These are phyloP conservation scores for Bipolaris victoriae DNA, from an alignment of 2,329 filamentous ascomycete species.

Conservation along the genomic window DNA sequence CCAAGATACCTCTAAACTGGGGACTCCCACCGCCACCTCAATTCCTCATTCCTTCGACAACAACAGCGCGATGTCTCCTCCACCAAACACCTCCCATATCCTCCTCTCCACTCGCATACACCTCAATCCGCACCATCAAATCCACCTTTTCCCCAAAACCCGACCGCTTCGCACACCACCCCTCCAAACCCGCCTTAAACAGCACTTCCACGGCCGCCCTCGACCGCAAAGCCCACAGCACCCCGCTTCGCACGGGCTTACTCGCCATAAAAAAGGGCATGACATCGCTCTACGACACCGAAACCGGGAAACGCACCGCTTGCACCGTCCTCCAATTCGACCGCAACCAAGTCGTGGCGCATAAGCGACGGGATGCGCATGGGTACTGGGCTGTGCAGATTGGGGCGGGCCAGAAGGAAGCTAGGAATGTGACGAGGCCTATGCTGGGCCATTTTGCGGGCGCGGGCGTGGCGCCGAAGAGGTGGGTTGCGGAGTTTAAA, in stretches of 20 bases:
- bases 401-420: slow-evolving; percentile 75
- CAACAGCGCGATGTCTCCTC: slow-evolving; percentile 33
- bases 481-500: slow-evolving; percentile 83
- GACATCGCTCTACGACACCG: slow-evolving; percentile 82
- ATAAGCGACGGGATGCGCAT: slow-evolving; percentile 79
- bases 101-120: slow-evolving; percentile 23
- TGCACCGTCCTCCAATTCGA: slow-evolving; percentile 96
- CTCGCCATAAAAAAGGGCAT: slow-evolving; percentile 94
- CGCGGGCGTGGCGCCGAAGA: slow-evolving; percentile 82
- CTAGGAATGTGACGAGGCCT: slow-evolving; percentile 79
- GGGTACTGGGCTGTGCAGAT: slow-evolving; percentile 96
- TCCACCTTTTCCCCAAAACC: slow-evolving; percentile 61
- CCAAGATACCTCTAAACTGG: slow-evolving; percentile 45
- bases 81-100: slow-evolving; percentile 21
- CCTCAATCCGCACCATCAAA: slow-evolving; percentile 55
- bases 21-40: slow-evolving; percentile 36
- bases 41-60: slow-evolving; percentile 33
- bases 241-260: slow-evolving; percentile 76
- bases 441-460: slow-evolving; percentile 86
- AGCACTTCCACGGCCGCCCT: slow-evolving; percentile 65
- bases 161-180: slow-evolving; percentile 61
- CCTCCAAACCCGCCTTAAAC: slow-evolving; percentile 59
- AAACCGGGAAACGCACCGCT: slow-evolving; percentile 75
- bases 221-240: slow-evolving; percentile 61
- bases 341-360: slow-evolving; percentile 83